phyloP scores from a whole-genome alignment of 768 basidiomycete species.

The Scleroderma citrinum region DNA sequence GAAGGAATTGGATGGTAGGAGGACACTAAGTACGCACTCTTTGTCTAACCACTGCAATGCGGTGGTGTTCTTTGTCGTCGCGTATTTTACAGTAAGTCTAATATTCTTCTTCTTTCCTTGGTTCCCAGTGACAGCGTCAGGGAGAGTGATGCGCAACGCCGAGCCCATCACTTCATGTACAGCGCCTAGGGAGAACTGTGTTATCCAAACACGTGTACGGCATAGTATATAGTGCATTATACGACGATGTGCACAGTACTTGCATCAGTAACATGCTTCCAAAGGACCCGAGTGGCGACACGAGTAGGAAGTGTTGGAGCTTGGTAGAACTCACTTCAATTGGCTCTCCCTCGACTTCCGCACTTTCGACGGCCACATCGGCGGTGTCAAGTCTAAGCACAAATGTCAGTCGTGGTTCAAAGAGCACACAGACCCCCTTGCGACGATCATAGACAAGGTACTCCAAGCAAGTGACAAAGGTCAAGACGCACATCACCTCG shows the following conservation, averaged over 20 bases:
- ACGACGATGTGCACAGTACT: no score
- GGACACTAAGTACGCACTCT: constrained; percentile 40
- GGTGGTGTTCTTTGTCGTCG: constrained; percentile 65
- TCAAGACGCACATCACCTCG: constrained; percentile 52
- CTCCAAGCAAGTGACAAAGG: background rate
- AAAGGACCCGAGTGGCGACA: no score
- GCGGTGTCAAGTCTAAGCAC: constrained; percentile 73
- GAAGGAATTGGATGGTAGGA: no score
- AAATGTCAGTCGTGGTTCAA: no score
- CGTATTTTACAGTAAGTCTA: constrained; percentile 55
- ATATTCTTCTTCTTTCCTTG: constrained; percentile 18
- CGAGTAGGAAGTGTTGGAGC: no score
- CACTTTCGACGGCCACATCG: constrained; percentile 54
- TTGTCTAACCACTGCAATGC: constrained; percentile 88
- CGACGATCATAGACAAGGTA: no score
- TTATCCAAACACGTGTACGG: no score
- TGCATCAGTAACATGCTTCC: no score
- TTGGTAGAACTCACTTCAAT: constrained; percentile 37
- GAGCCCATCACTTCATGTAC: constrained; percentile 74
- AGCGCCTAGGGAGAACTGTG: constrained; percentile 47
- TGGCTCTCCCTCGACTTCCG: constrained; percentile 41
- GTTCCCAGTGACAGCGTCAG: constrained; percentile 27
- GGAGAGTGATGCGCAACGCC: constrained; percentile 58
- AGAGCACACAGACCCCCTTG: no score
- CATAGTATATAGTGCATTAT: no score